Base-by-base conservation (phyloP, 108 stramenopile species). In the Conticribra weissflogii region DNA sequence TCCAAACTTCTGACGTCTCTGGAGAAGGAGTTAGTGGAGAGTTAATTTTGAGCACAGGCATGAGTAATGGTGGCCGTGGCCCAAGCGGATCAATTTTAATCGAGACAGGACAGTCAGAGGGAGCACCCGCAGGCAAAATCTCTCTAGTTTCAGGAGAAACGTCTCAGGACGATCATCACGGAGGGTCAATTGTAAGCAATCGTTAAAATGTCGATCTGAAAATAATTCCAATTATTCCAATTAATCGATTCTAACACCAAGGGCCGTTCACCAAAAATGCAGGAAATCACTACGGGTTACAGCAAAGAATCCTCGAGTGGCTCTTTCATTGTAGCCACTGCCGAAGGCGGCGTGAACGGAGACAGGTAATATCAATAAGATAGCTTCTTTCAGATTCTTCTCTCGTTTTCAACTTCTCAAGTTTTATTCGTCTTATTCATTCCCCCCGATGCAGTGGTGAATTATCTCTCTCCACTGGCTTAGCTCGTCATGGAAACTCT, bases 361-460 rank as follows among this genome's bases (percentile, higher is more conserved):
- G 16, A n/a, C n/a, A n/a, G n/a, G n/a, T n/a, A n/a, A n/a, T n/a
- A n/a, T n/a, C n/a, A n/a, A n/a, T n/a, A n/a, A n/a, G n/a, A n/a
- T n/a, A n/a, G n/a, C n/a, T n/a, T n/a, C n/a, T n/a, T n/a, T n/a
- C n/a, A n/a, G n/a, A n/a, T n/a, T n/a, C n/a, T n/a, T n/a, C n/a
- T n/a, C n/a, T n/a, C n/a, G n/a, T n/a, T n/a, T n/a, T n/a, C n/a
- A n/a, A n/a, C n/a, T n/a, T n/a, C n/a, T n/a, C n/a, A n/a, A n/a
- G n/a, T n/a, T n/a, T n/a, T n/a, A n/a, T n/a, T n/a, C n/a, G n/a
- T n/a, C n/a, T n/a, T n/a, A n/a, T n/a, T n/a, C n/a, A n/a, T n/a
- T n/a, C n/a, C n/a, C n/a, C n/a, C n/a, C n/a, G n/a, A n/a, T n/a
- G 51, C 2, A 71, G 58, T 61, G 70, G 70, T 3, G 70, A 54